Base-by-base conservation (phyloP, 2,329 filamentous ascomycete genomes). In the Penicillium sp. region DNA sequence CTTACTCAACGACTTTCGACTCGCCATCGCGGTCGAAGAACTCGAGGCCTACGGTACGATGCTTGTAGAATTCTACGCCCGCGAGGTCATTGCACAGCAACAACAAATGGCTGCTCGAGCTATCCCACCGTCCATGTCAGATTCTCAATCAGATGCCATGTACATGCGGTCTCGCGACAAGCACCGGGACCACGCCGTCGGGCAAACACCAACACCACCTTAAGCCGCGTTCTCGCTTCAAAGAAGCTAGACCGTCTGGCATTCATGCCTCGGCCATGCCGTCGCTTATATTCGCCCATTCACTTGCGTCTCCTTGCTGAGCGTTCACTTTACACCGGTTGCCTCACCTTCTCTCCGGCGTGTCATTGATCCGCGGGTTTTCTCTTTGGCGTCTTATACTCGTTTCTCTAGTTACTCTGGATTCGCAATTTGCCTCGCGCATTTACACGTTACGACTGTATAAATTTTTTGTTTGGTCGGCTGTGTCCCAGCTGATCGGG, bases 11-110 rank as follows among this genome's bases (percentile, higher is more conserved):
- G 93, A 97, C 68, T 98, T 98, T 69, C 84, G 92, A 51, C 83
- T 98, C 13, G 89, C 89, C 2, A 87, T 98, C 8, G 87, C 92
- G 0, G 87, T 97, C 12, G 93, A 97, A 73, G 92, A 97, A 64
- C 81, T 98, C 51, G 93, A 98, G 70, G 89, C 90, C 0, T 98
- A 98, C 63, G 93, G 90, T 4, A 98, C 93, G 1, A 97, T 97
- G 92, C 78, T 98, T 10, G 93, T 98, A 13, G 92, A 97, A 65
- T 98, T 97, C 65, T 98, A 97, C 65, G 92, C 90, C 0, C 81
- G 92, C 46, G 93, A 98, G 68, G 86, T 96, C 13, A 81, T 95
- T 24, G 77, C 82, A 24, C 83, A 86, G 61, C 75, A 77, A 55
- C 76, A 80, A 27, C 56, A 58, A 23, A 38, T 49, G 27, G 56